Evolutionary conservation across 2,329 filamentous ascomycete species (phyloP), one percentile per base, ranked within the genome.

Genomic region (Chrysosporium keratinophilum): DNA sequence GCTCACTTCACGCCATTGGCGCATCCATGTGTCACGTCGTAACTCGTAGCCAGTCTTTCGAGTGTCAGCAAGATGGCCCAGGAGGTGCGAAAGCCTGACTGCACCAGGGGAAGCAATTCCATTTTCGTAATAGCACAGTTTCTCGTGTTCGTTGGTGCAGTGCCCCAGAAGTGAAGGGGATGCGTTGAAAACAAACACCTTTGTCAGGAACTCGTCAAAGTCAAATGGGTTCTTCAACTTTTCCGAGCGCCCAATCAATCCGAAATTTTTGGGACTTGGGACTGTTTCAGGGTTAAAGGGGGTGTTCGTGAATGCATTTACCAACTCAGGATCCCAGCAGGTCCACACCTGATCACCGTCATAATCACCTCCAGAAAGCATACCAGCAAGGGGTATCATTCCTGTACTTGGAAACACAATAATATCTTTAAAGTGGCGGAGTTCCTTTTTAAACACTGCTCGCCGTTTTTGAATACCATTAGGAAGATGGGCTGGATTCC

Each of bases 341-440:
- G 81, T 62, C 77, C 80, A 83, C 28, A 79, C 70, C 2, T 66
- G 75, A 54, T 84, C 81, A 0, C 81, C 81, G 58, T 84, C 81
- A 55, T 83, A 84, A 60, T 84, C 81, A 7, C 81, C 81, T 4
- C 81, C 81, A 20, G 81, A 81, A 0, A 84, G 66, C 62, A 80
- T 78, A n/a, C 73, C 72, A 0, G 80, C 81, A 0, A 81, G 65
- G 0, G 81, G 77, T 14, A 70, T 72, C 6, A 67, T 58, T 0
- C 81, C 81, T 54, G 64, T 70, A 0, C 71, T 72, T 0, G 81
- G 68, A 57, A 84, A 83, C 0, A 84, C 71, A 12, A 81, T 74
- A 0, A 83, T 72, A 60, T 83, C 77, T 44, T 73, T 73, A 7
- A 82, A 71, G 59, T 80, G 74, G 0, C 73, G 71, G 0, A 84